phyloP scores from a whole-genome alignment of 352 stramenopile species.

The Phytophthora europaea region DNA sequence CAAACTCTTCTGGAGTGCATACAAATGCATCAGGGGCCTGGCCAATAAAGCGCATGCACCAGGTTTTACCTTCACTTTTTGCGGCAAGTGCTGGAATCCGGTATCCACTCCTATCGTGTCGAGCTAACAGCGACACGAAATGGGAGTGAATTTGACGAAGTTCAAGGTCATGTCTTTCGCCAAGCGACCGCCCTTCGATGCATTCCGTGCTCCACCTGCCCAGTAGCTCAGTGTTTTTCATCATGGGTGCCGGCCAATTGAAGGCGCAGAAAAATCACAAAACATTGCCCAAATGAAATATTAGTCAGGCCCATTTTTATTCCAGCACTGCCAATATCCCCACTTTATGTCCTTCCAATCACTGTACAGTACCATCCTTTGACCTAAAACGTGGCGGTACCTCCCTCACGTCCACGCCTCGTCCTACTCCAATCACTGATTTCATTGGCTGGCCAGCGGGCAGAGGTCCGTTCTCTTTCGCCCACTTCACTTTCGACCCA shows the following conservation, averaged over 20 bases:
- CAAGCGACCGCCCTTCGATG: no score
- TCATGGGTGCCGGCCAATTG: not conserved
- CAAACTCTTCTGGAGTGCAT: conserved; percentile 41
- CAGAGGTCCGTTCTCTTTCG: not conserved
- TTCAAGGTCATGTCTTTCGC: no score
- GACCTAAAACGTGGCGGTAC: not conserved
- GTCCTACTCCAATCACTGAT: not conserved
- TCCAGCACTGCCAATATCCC: not conserved
- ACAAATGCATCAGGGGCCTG: conserved; percentile 41
- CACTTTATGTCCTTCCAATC: not conserved
- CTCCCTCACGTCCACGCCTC: not conserved
- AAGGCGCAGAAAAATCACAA: not conserved
- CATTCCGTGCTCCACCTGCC: no score
- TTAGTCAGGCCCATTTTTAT: not conserved
- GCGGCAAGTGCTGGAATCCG: not conserved
- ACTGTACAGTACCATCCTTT: not conserved
- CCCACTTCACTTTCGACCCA: not conserved
- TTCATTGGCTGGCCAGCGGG: not conserved
- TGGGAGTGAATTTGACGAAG: no score
- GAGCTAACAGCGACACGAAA: no score
- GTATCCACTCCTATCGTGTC: no score
- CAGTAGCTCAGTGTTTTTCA: not conserved
- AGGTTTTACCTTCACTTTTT: conserved; percentile 40
- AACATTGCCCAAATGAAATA: not conserved
- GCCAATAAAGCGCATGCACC: conserved; percentile 58